Evolutionary conservation across 176 grass and related monocot species (phyloP), one percentile per base, ranked within the genome.

Genomic region (Lolium multiflorum): DNA sequence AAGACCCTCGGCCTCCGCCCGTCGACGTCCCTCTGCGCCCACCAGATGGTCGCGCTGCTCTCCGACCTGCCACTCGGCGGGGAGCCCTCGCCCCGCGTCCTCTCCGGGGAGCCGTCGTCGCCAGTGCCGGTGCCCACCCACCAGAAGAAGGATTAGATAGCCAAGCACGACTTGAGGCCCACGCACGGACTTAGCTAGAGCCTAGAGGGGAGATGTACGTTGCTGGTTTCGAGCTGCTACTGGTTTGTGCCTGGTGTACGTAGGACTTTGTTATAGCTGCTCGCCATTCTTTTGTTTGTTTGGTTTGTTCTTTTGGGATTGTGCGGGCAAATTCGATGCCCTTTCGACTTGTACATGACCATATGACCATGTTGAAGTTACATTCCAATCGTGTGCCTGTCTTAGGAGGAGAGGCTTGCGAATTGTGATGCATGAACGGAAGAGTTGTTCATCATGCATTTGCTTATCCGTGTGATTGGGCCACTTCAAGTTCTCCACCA

Each of bases 1-100:
- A 89, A 83, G 87, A 66, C 46, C 51, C 21, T 56, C 68, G n/a
- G 81, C 84, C 74, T 81, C 85, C 81, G 61, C 5, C 16, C 61
- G 13, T 11, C 60, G 9, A n/a, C 46, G 4, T 93, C 89, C 2
- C 39, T 83, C 55, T 76, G 82, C 90, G 44, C 85, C 65, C 69
- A 82, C 74, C 89, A 87, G 73, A 86, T 90, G 89, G 47, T 88
- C 51, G 82, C 87, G 15, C 26, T 76, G 79, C 82, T 97, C 87
- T 61, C 85, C 31, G 94, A 97, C 69, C 16, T 90, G 85, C 94
- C 92, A 10, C 3, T 28, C 4, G 62, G 21, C 56, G 79, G 87
- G 7, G 94, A 94, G 85, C 69, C 54, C 10, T 97, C 92, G 39
- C 89, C 89, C 73, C 64, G 63, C 49, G 20, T 62, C 65, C 39